These are phyloP conservation scores for Botrytis sinoallii DNA, from an alignment of 2,329 filamentous ascomycete genomes.

Conservation along the genomic window DNA sequence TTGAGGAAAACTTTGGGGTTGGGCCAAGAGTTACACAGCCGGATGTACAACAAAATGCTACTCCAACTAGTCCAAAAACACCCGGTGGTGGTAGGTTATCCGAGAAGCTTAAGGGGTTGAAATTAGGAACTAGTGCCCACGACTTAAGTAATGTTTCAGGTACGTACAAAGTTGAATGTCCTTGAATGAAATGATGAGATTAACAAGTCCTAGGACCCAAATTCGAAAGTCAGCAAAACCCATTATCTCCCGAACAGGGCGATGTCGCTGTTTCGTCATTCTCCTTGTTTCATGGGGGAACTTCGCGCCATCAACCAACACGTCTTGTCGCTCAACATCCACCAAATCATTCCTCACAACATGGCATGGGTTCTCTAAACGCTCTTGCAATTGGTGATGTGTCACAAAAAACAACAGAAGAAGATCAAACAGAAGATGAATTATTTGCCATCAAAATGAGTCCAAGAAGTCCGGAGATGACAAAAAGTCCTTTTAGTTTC, in stretches of 20 bases:
- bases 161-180: conserved; percentile 39
- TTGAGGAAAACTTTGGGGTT: conserved; percentile 68
- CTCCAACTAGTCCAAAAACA: conserved; percentile 56
- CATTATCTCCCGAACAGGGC: conserved; percentile 59
- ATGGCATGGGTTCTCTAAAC: conserved; percentile 38
- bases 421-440: conserved; percentile 66
- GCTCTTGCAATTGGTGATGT: conserved; percentile 38
- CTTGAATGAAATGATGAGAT: neutral
- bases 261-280: conserved; percentile 63
- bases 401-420: conserved; percentile 35
- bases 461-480: conserved; percentile 81
- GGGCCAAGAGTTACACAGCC: conserved; percentile 30
- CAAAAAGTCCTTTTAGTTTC: conserved; percentile 73
- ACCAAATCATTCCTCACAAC: conserved; percentile 26
- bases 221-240: conserved; percentile 30
- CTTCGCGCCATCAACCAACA: conserved; percentile 39
- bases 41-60: conserved; percentile 38
- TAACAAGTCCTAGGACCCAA: conserved; percentile 32
- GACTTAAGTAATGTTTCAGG: conserved; percentile 57
- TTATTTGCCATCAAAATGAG: conserved; percentile 86
- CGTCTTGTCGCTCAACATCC: conserved; percentile 38
- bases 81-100: conserved; percentile 66
- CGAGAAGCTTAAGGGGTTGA: conserved; percentile 77
- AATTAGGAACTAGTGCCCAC: conserved; percentile 68
- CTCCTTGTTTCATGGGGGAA: conserved; percentile 53